These are phyloP conservation scores for Scheffersomyces coipomensis DNA, from an alignment of 805 yeast genomes.

Conservation along the genomic window DNA sequence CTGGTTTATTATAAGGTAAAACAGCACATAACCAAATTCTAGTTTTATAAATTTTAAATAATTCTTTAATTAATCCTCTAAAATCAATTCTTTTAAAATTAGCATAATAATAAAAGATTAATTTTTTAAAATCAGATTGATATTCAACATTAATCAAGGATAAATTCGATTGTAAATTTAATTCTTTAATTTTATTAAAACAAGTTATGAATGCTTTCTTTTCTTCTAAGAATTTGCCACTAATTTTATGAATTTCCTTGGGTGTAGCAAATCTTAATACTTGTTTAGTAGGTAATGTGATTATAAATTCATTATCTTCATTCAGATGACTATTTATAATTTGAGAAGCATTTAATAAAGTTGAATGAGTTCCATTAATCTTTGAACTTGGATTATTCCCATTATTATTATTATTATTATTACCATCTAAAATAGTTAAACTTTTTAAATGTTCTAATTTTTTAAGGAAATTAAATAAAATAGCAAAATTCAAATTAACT, in stretches of 20 bases:
- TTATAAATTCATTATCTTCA: conserved; percentile 61
- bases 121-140: conserved; percentile 44
- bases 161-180: conserved; percentile 44
- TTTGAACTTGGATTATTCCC: conserved; percentile 15
- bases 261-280: conserved; percentile 75
- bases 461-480: conserved; percentile 70
- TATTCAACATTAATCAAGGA: conserved; percentile 46
- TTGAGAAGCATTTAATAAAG: conserved; percentile 29
- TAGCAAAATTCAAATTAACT: conserved; percentile 61
- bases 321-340: conserved; percentile 41
- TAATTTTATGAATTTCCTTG: conserved; percentile 60
- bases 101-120: conserved; percentile 46
- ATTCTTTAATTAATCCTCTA: conserved; percentile 42
- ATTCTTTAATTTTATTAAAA: conserved; percentile 43
- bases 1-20: conserved; percentile 38
- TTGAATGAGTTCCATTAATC: conserved; percentile 40
- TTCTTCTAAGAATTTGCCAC: conserved; percentile 68
- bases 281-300: conserved; percentile 72
- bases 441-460: conserved; percentile 68
- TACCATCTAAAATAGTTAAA: conserved; percentile 31
- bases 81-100: conserved; percentile 45
- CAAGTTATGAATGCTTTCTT: conserved; percentile 69
- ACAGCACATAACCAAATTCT: conserved; percentile 50
- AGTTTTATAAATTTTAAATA: conserved; percentile 45
- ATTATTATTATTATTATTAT: conserved; percentile 12